phyloP scores from a whole-genome alignment of 73 alveolate species.

The Stentor coeruleus region DNA sequence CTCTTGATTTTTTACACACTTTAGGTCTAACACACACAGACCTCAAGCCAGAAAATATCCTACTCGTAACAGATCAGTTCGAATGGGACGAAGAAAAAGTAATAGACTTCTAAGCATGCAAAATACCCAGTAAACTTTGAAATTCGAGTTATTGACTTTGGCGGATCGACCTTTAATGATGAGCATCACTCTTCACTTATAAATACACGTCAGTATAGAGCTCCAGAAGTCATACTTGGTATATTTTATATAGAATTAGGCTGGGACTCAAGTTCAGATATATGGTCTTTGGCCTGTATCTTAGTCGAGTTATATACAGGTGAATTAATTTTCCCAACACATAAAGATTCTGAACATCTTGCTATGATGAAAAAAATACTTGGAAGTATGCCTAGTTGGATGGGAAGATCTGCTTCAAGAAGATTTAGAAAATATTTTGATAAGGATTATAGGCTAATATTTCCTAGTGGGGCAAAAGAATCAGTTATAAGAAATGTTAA shows the following conservation, averaged over 20 bases:
- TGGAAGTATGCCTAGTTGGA: slow-evolving; percentile 92
- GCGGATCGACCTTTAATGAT: slow-evolving; percentile 85
- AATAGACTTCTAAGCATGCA: neutral
- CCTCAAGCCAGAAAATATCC: slow-evolving; percentile 94
- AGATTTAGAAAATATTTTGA: neutral
- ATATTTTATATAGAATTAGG: slow-evolving; percentile 32
- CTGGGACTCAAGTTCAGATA: slow-evolving; percentile 88
- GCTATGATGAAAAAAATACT: slow-evolving; percentile 87
- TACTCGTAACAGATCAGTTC: slow-evolving; percentile 55
- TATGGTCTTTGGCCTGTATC: slow-evolving; percentile 98
- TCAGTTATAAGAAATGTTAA: neutral
- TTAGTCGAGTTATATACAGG: slow-evolving; percentile 95
- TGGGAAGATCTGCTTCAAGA: slow-evolving; percentile 39
- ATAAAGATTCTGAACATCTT: slow-evolving; percentile 89
- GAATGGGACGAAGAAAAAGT: slow-evolving; percentile 8
- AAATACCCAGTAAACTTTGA: neutral
- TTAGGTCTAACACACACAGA: slow-evolving; percentile 91
- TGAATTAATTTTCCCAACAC: slow-evolving; percentile 88
- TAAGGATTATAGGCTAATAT: neutral
- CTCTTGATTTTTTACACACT: slow-evolving; percentile 63
- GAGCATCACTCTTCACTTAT: slow-evolving; percentile 84
- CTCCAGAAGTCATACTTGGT: slow-evolving; percentile 94
- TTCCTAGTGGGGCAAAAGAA: neutral
- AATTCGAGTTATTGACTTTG: slow-evolving; percentile 87
- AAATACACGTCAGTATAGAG: slow-evolving; percentile 95